Evolutionary conservation across 176 grass and related monocot genomes (phyloP).

Genomic region (Coix lacrymajobi): DNA sequence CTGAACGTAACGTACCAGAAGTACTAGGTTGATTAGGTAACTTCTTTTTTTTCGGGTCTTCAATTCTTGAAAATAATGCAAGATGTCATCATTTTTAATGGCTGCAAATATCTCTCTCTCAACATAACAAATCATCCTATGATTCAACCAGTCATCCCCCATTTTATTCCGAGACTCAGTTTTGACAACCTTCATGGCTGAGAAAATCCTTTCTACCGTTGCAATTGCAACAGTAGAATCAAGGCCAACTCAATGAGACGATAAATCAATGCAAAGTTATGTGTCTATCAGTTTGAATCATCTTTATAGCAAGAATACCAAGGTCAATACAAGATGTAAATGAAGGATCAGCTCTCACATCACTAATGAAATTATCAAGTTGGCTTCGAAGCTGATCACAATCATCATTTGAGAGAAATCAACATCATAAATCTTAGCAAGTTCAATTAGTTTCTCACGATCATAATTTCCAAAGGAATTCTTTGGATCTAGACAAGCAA

Average conservation of each 20-base stretch:
- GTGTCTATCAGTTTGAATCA: not conserved
- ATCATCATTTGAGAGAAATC: not conserved
- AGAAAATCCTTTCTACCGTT: not conserved
- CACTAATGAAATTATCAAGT: not conserved
- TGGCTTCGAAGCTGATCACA: not conserved
- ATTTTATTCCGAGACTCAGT: no score
- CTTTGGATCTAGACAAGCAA: no score
- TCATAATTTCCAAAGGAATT: not conserved
- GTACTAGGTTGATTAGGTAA: no score
- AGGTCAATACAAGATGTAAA: not conserved
- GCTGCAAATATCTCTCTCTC: no score
- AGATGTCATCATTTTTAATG: no score
- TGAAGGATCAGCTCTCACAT: not conserved
- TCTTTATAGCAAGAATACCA: not conserved
- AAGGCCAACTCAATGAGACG: not conserved
- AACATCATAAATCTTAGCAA: not conserved
- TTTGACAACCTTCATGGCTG: no score
- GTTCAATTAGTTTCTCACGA: not conserved
- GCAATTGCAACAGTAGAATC: not conserved
- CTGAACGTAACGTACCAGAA: no score
- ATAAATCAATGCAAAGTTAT: not conserved
- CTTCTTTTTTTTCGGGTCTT: not conserved
- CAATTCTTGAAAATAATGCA: not conserved
- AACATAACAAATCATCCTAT: no score
- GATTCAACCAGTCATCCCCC: no score